Evolutionary conservation across 352 stramenopile species (phyloP), one percentile per base, ranked within the genome.

Genomic region (Albugo candida): DNA sequence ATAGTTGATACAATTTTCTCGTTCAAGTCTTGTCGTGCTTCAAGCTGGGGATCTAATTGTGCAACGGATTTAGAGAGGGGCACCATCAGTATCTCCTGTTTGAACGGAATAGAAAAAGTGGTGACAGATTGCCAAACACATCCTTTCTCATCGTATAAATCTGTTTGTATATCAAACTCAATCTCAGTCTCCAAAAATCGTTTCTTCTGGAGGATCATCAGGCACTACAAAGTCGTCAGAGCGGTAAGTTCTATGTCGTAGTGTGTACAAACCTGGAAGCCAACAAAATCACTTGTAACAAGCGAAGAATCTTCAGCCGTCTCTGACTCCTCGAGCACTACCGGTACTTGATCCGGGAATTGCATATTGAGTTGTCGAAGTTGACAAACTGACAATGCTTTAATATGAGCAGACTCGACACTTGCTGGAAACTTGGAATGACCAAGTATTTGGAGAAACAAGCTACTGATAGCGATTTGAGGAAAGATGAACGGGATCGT

Each of bases 401-500:
- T 86, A 35, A 78, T 55, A 14, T 62, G 67, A 24, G 84, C 42
- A 10, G 61, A 42, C 11, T 54, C 53, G 31, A 83, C 61, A 35
- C 64, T 76, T 16, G 60, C 49, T 2, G 77, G 77, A 48, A 89
- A 89, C 47, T 89, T 63, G 4, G 77, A 89, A 60, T 89, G 86
- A 18, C 73, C 77, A 17, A 86, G 53, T 36, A 89, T 51, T 49
- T 89, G 77, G 43, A 89, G 48, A 37, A 89, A 66, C 38, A 89
- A 47, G 16, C 70, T 71, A 20, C 73, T 76, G 17, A 60, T 49
- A 0, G 67, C 65, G 36, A 81, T 55, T 48, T 89, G 77, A 21
- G 77, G 77, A 41, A 86, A 78, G 16, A 86, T 60, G 55, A 83
- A 81, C 44, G 77, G 73, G 18, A 89, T 57, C 14, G 73, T 63